phyloP scores from a whole-genome alignment of 2,329 filamentous ascomycete genomes.

The Zymoseptoria passerinii region DNA sequence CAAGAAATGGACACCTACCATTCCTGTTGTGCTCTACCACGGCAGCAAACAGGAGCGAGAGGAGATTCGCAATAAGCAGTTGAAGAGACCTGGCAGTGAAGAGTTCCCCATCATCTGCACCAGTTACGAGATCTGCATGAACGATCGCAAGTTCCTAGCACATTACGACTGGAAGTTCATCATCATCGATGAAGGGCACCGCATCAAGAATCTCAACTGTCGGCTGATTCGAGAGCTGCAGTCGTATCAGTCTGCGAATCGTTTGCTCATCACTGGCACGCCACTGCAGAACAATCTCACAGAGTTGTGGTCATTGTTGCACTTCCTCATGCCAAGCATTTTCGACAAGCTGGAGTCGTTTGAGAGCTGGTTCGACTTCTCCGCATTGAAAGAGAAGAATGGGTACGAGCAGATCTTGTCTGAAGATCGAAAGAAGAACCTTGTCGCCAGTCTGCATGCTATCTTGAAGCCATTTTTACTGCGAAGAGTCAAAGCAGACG shows the following conservation, averaged over 20 bases:
- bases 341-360: conserved; percentile 92
- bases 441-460: conserved; percentile 82
- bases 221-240: conserved; percentile 82
- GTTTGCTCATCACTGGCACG: conserved; percentile 87
- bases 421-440: conserved; percentile 65
- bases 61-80: conserved; percentile 60
- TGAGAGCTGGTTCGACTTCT: conserved; percentile 95
- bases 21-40: conserved; percentile 86
- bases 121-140: conserved; percentile 91
- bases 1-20: conserved; percentile 75
- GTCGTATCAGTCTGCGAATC: conserved; percentile 80
- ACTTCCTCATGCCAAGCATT: conserved; percentile 85
- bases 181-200: conserved; percentile 94
- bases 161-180: conserved; percentile 95
- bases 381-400: conserved; percentile 75
- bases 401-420: conserved; percentile 70
- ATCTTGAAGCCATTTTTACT: conserved; percentile 87
- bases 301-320: conserved; percentile 88
- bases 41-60: conserved; percentile 72
- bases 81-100: conserved; percentile 60
- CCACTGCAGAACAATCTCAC: conserved; percentile 92
- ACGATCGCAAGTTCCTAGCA: conserved; percentile 71
- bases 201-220: conserved; percentile 94
- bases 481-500: conserved; percentile 83
- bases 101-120: conserved; percentile 90